phyloP scores from a whole-genome alignment of 2,329 filamentous ascomycete genomes.

The Epichloe baconii region DNA sequence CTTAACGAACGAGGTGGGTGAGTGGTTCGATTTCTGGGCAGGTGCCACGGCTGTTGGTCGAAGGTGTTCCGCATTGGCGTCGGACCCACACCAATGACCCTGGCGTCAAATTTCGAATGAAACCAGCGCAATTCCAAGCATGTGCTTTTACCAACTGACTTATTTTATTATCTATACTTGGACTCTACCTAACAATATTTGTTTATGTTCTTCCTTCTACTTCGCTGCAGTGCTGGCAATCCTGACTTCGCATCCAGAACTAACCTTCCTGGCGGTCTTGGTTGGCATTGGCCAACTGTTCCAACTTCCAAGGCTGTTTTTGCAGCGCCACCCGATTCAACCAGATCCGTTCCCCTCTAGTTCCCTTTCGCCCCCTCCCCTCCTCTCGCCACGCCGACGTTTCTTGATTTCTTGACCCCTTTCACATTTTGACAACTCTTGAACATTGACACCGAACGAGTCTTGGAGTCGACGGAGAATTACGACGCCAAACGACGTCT shows the following conservation, averaged over 20 bases:
- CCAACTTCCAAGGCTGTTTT: neutral
- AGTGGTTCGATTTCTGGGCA: conserved; percentile 1
- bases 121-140: neutral
- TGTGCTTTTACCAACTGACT: neutral
- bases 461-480: neutral
- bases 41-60: neutral
- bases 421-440: neutral
- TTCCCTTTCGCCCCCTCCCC: neutral
- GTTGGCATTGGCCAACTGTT: neutral
- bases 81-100: neutral
- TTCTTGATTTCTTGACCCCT: neutral
- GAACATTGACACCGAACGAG: neutral
- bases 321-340: neutral
- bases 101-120: neutral
- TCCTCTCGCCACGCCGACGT: neutral
- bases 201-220: neutral
- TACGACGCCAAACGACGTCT: neutral
- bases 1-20: neutral
- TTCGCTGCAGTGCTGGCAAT: too few relatives aligned
- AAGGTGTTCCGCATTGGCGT: neutral
- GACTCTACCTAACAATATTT: neutral
- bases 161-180: neutral
- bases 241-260: too few relatives aligned
- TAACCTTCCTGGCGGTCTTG: too few relatives aligned
- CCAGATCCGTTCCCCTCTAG: neutral